These are phyloP conservation scores for Sugiyamaella chiloensis DNA, from an alignment of 805 yeast species.

Conservation along the genomic window DNA sequence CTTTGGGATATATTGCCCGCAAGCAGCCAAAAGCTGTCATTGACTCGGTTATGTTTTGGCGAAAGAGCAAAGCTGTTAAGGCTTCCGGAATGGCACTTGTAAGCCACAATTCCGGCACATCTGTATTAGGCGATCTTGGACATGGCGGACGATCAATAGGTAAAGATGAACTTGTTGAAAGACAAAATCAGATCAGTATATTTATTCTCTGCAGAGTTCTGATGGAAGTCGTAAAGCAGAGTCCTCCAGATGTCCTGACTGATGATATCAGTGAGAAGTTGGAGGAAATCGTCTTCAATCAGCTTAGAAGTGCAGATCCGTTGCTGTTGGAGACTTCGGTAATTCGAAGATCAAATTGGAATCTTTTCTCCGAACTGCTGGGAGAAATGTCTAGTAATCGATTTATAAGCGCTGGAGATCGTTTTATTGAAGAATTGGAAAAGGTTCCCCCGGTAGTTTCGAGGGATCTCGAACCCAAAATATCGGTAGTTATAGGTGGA, in stretches of 20 bases:
- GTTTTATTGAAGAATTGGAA: conserved; percentile 90
- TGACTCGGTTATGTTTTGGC: conserved; percentile 98
- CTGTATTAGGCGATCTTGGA: neutral
- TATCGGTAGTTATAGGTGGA: conserved; percentile 73
- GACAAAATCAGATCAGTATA: conserved; percentile 81
- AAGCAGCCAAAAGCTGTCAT: conserved; percentile 92
- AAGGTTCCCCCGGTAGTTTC: conserved; percentile 59
- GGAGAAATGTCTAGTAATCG: conserved; percentile 88
- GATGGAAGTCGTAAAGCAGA: conserved; percentile 87
- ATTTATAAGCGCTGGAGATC: conserved; percentile 83
- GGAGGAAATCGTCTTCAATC: conserved; percentile 91
- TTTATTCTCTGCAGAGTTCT: conserved; percentile 87
- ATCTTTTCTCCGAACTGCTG: conserved; percentile 77
- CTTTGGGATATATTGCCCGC: conserved; percentile 87
- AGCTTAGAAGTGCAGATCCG: conserved; percentile 85
- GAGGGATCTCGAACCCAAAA: conserved; percentile 53
- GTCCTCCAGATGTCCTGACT: conserved; percentile 69
- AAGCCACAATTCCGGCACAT: neutral
- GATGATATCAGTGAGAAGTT: conserved; percentile 77
- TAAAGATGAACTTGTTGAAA: conserved; percentile 67
- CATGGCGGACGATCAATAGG: conserved; percentile 10
- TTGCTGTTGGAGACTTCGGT: conserved; percentile 58
- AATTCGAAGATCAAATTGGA: conserved; percentile 91
- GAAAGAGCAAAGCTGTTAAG: conserved; percentile 81
- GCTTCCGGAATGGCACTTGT: conserved; percentile 48